phyloP scores from a whole-genome alignment of 768 basidiomycete species.

The Xerocomus potaroensis region DNA sequence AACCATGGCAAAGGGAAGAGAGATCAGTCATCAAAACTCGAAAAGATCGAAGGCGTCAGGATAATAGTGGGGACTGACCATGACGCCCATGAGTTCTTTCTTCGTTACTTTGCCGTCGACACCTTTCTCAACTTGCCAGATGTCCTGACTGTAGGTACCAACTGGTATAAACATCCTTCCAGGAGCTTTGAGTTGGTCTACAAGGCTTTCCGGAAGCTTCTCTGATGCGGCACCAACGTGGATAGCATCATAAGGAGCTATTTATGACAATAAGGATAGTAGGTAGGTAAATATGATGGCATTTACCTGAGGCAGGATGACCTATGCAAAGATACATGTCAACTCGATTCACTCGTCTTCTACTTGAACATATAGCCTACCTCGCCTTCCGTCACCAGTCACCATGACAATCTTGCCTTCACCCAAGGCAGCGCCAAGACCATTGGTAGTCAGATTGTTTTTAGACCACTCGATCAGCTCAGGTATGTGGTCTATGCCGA shows the following conservation, averaged over 20 bases:
- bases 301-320: conserved; percentile 33
- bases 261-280: not conserved
- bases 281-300: too few species aligned
- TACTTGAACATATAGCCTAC: conserved; percentile 30
- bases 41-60: conserved; percentile 6
- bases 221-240: conserved; percentile 95
- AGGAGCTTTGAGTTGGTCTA: conserved; percentile 73
- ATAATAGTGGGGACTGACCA: conserved; percentile 42
- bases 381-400: conserved; percentile 77
- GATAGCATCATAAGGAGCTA: conserved; percentile 76
- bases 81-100: conserved; percentile 74
- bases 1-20: not conserved
- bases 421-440: conserved; percentile 51
- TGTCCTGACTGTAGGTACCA: conserved; percentile 54
- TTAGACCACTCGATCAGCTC: conserved; percentile 70
- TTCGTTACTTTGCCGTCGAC: conserved; percentile 58
- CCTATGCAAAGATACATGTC: conserved; percentile 23
- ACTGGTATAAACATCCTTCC: conserved; percentile 94
- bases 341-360: not conserved
- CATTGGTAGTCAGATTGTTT: conserved; percentile 64
- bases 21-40: conserved; percentile 12
- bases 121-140: conserved; percentile 81
- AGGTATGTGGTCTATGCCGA: conserved; percentile 90
- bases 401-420: conserved; percentile 57
- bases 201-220: conserved; percentile 57